Evolutionary conservation across 2,329 filamentous ascomycete species (phyloP).

Genomic region (Claviceps pazoutovae): DNA sequence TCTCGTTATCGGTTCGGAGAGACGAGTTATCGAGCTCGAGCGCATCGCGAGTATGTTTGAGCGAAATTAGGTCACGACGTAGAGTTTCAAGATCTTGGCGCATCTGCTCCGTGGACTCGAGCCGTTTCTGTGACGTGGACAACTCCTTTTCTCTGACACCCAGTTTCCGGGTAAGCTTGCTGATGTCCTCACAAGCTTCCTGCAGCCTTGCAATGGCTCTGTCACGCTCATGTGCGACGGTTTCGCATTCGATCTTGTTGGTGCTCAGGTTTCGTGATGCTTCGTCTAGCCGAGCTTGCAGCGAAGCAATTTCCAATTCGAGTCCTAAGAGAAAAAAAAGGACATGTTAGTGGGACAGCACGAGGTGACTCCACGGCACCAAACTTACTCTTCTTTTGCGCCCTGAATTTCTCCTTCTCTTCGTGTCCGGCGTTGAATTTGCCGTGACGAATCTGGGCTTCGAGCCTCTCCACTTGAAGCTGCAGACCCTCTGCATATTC

Average conservation of each 20-base stretch:
- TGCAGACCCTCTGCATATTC: conserved; percentile 40
- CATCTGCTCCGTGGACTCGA: conserved; percentile 26
- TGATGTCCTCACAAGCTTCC: conserved; percentile 45
- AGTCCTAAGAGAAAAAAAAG: conserved; percentile 28
- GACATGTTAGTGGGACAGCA: background rate
- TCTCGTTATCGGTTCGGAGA: conserved; percentile 27
- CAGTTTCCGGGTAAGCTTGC: conserved; percentile 30
- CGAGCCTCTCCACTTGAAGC: conserved; percentile 35
- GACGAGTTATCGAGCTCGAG: conserved; percentile 27
- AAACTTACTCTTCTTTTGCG: conserved; percentile 44
- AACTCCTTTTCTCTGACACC: conserved; percentile 28
- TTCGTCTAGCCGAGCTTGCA: conserved; percentile 48
- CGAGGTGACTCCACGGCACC: background rate
- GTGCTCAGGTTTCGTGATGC: conserved; percentile 47
- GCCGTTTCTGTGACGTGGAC: conserved; percentile 26
- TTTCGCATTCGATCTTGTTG: conserved; percentile 49
- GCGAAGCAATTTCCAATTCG: conserved; percentile 42
- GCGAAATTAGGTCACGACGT: conserved; percentile 25
- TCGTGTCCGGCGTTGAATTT: conserved; percentile 30
- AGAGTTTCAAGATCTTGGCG: conserved; percentile 25
- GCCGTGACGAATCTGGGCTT: conserved; percentile 32
- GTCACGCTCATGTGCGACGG: conserved; percentile 49
- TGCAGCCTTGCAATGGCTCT: conserved; percentile 48
- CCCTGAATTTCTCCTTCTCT: conserved; percentile 28
- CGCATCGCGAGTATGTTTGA: conserved; percentile 24